A percentile compares a stretch with the other conserved stretches of the same genome.
phyloP scores from a whole-genome alignment of 129 eudicot species.

The Lonicera japonica region DNA sequence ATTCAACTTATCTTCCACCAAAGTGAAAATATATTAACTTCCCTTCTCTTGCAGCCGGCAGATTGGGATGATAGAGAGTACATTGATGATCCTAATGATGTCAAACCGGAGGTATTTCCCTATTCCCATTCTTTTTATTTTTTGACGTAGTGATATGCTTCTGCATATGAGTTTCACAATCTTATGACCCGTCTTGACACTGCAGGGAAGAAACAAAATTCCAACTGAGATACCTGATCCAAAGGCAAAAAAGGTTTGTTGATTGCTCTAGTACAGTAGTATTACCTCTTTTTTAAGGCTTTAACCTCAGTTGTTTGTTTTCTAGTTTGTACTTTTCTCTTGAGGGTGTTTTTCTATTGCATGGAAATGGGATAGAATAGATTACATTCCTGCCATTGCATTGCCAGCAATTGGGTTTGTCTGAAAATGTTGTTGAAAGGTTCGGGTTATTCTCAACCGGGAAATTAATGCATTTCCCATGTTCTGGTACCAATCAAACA shows the following conservation, averaged over 20 bases:
- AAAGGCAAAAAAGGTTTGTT: slow-evolving; percentile 43
- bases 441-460: neutral
- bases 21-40: neutral
- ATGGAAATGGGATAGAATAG: neutral
- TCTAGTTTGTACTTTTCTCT: neutral
- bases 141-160: neutral
- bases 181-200: neutral
- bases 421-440: neutral
- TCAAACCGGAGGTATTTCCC: slow-evolving; percentile 41
- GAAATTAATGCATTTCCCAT: neutral
- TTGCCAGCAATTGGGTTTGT: neutral
- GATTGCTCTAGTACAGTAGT: neutral
- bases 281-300: neutral
- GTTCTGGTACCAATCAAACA: too few relatives aligned
- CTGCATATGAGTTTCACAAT: neutral
- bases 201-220: slow-evolving; percentile 49
- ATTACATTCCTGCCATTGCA: neutral
- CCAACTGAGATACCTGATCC: slow-evolving; percentile 45
- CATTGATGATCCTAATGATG: slow-evolving; percentile 41
- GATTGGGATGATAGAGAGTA: slow-evolving; percentile 58
- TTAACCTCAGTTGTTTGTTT: neutral
- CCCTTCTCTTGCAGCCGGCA: slow-evolving; percentile 26
- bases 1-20: neutral
- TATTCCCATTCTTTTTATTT: neutral
- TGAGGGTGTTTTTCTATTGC: neutral